Base-by-base conservation (phyloP, 2,329 filamentous ascomycete species). In the Ustilaginoidea virens region DNA sequence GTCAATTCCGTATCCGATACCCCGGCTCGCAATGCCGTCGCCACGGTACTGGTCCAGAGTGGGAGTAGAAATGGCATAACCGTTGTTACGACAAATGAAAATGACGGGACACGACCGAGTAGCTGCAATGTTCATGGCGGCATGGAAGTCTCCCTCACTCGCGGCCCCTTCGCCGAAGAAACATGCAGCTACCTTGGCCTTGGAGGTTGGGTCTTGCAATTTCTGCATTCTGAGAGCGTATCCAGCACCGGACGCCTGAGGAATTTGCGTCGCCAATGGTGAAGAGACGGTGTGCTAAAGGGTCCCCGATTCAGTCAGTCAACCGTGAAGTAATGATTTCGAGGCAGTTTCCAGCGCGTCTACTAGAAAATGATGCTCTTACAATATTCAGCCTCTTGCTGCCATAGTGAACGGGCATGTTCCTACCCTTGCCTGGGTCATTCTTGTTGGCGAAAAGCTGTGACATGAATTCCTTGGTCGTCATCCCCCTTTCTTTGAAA, bases 371-470 rank as follows among this genome's bases (percentile, higher is more conserved):
- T n/a, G 5, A 12, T 23, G 2, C 13, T 59, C 70, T 49, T 49
- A 86, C 80, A 45, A 93, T 85, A 42, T 93, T 83, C 33, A 92
- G 61, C 38, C 81, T 74, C 33, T 66, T 71, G 51, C 79, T 85
- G 26, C 86, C 86, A 46, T 96, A 98, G 55, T 98, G 90, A 10
- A 96, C 81, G 1, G 90, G 90, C 90, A 98, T 98, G 45, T 93
- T 96, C 37, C 87, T 73, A 2, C 86, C 90, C 35, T 66, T 69
- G 1, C 87, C 86, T 1, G 64, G 53, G 43, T 98, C 90, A 37
- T 82, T 70, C 31, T 61, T 68, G 47, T 93, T 96, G 13, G 86
- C 74, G 56, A 96, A 94, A 7, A 98, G 58, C 51, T 98, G 90
- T 42, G 73, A 79, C 90, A 98, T 96, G 47, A 96, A 96, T 34